phyloP scores from a whole-genome alignment of 1,284 basidiomycete genomes.

The Malassezia globosa region DNA sequence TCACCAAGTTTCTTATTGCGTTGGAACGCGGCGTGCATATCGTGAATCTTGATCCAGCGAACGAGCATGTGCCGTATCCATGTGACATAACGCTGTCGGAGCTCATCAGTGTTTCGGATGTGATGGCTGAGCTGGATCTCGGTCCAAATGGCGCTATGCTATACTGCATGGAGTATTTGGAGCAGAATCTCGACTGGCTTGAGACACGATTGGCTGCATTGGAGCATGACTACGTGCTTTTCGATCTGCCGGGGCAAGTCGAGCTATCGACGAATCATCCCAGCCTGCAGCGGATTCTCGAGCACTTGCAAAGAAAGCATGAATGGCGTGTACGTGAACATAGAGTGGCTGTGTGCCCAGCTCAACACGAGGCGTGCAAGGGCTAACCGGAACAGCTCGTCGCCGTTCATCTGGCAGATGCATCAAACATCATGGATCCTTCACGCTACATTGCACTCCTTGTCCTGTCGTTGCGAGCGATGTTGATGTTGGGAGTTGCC shows the following conservation, averaged over 20 bases:
- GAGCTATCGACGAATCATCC: constrained; percentile 88
- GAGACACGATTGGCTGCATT: constrained; percentile 53
- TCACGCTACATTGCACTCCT: constrained; percentile 88
- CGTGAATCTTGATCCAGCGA: constrained; percentile 92
- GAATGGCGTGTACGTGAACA: constrained; percentile 46
- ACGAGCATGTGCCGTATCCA: constrained; percentile 77
- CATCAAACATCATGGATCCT: constrained; percentile 90
- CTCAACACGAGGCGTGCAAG: too few relatives aligned
- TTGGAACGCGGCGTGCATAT: constrained; percentile 73
- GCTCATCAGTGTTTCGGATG: constrained; percentile 76
- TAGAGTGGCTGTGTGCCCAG: too few relatives aligned
- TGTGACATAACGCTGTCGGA: constrained; percentile 74
- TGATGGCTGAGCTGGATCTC: constrained; percentile 71
- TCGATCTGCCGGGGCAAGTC: constrained; percentile 94
- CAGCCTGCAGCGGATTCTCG: constrained; percentile 56
- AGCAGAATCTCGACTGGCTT: constrained; percentile 91
- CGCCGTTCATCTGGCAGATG: constrained; percentile 87
- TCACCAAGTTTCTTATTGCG: constrained; percentile 62
- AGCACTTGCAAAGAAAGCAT: constrained; percentile 61
- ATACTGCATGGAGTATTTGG: constrained; percentile 94
- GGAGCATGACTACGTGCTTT: constrained; percentile 61
- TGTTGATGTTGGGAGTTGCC: constrained; percentile 97
- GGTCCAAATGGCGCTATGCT: constrained; percentile 96
- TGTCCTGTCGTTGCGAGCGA: constrained; percentile 79
- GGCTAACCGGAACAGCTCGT: constrained; percentile 57